Evolutionary conservation across 2,329 filamentous ascomycete species (phyloP), one percentile per base, ranked within the genome.

Genomic region (Sporothrix protearum): DNA sequence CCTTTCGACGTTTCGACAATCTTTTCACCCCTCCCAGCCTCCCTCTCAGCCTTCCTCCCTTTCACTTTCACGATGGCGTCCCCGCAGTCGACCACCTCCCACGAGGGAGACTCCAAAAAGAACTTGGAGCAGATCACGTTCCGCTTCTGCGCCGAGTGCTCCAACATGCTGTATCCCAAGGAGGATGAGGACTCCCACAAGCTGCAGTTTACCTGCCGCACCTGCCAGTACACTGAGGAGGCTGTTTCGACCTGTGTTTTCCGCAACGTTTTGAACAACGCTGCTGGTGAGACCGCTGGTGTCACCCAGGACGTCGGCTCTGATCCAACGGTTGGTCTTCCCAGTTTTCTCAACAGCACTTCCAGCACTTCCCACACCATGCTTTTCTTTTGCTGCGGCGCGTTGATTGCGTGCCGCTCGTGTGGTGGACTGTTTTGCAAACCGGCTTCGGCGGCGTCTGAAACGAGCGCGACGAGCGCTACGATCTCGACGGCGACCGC

Each of bases 111-210:
- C 28, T 80, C 79, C 73, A 83, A 86, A 77, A 86, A 85, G 77
- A 84, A 84, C 76, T 83, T 85, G 75, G 90, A 95, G 82, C 93
- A 97, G 81, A 94, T 98, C 81, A 94, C 93, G 64, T 99, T 98
- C 83, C 91, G 93, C 78, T 99, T 99, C 87, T 99, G 96, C 85
- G 94, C 93, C 77, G 96, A 99, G 86, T 99, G 96, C 84, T 97
- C 94, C 77, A 99, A 99, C 86, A 92, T 99, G 88, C 86, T 99
- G 71, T 98, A 98, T 79, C 96, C 96, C 68, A 96, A 96, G 83
- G 96, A 99, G 85, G 94, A 99, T 82, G 89, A 91, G 74, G 86
- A 90, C 73, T 89, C 89, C 74, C 92, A 92, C 83, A 91, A 90
- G 78, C 90, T 99, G 76, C 91, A 97, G 85, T 99, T 96, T 83